Base-by-base conservation (phyloP, 2,329 filamentous ascomycete species). In the Talaromyces piceae region DNA sequence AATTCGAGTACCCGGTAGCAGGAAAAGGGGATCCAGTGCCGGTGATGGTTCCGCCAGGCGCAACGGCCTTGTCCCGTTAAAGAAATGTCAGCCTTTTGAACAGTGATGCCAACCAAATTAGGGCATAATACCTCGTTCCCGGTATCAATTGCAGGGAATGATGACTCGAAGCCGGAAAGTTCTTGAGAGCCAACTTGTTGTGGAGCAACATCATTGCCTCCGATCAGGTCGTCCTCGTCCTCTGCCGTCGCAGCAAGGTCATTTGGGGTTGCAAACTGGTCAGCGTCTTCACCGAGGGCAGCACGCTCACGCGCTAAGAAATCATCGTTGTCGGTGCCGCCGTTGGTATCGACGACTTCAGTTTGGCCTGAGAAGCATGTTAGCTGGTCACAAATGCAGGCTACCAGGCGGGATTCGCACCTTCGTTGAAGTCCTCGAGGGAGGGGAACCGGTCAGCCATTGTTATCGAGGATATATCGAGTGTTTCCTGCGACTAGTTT, bases 271-370 rank as follows among this genome's bases (percentile, higher is more conserved):
- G 86, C 79, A 70, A 98, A 98, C 74, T 91, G 87, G 62, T 90
- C 81, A 54, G 93, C 93, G 69, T 97, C 93, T 57, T 95, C 93
- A 58, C 93, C 93, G 6, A 98, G 82, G 16, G 86, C 73, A 55
- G 90, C 93, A 65, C 90, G 88, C 75, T 98, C 93, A 60, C 91
- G 88, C 56, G 88, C 84, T 45, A 97, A 82, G 69, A 98, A 97
- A 71, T 95, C 89, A 64, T 88, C 83, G 56, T 81, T 77, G 27
- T 84, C 83, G 86, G 71, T 57, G 53, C 54, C 57, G 28, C 60
- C 59, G 44, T 62, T 64, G 56, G 53, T 61, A 28, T 67, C 62
- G 39, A 60, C 59, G 53, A 63, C 56, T 51, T 63, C 61, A 20
- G 64, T 67, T 56, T 68, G 67, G 46, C 67, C 65, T 71, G 57